Percentiles rank a stretch among this genome's conserved stretches.
Conservation (phyloP, 441 rosid genomes). For the Erodium texanum region DNA sequence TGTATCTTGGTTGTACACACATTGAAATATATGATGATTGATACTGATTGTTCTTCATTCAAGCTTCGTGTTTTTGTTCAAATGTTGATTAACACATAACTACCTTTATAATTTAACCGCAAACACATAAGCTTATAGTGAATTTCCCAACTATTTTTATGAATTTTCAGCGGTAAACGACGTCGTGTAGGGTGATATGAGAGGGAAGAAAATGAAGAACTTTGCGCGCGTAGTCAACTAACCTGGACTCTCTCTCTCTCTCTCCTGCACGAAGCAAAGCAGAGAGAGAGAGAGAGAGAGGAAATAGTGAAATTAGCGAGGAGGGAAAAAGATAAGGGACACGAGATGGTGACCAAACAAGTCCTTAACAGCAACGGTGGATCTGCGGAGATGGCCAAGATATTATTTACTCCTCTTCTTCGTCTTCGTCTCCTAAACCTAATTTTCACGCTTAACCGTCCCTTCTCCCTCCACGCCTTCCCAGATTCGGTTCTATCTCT, state of each 20-base stretch:
- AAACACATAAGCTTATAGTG: too few species aligned
- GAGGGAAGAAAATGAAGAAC: background rate
- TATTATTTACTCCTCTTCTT: background rate
- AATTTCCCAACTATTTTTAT: too few species aligned
- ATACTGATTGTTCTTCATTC: too few species aligned
- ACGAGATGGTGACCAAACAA: slow-evolving; percentile 2
- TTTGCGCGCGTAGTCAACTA: slow-evolving; percentile 2
- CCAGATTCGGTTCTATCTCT: background rate
- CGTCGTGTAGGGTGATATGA: background rate
- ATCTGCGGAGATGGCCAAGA: slow-evolving; percentile 4
- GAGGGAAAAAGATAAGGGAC: background rate
- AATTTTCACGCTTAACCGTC: background rate
- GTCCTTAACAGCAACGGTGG: slow-evolving; percentile 9
- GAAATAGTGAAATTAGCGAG: background rate
- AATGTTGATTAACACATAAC: too few species aligned
- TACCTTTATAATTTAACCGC: too few species aligned
- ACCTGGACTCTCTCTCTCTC: slow-evolving; percentile 1
- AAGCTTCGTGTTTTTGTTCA: too few species aligned
- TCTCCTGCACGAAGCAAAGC: background rate
- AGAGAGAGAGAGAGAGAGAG: background rate
- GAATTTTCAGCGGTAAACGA: too few species aligned
- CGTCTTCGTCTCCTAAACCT: background rate
- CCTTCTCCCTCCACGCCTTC: background rate
- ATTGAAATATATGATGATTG: too few species aligned
- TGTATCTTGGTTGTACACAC: too few species aligned